A percentile compares a stretch with the other conserved stretches of the same genome.
These are phyloP conservation scores for Colletotrichum neosansevieriae DNA, from an alignment of 2,329 filamentous ascomycete genomes.

Conservation along the genomic window DNA sequence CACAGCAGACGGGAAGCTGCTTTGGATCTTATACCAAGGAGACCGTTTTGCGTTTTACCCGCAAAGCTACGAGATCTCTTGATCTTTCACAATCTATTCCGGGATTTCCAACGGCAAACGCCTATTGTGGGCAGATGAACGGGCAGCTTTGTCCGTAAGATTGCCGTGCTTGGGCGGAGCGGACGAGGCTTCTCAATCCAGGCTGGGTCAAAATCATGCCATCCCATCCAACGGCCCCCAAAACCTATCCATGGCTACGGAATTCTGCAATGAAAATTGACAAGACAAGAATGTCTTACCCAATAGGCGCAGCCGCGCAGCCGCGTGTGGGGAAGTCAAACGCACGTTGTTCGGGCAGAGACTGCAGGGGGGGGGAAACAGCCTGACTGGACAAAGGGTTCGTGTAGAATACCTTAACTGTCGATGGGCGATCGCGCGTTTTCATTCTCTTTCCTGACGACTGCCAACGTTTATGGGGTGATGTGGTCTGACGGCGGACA, in stretches of 20 bases:
- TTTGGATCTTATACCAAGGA: slow-evolving; percentile 40
- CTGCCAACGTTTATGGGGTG: slow-evolving; percentile 40
- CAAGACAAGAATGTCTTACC: slow-evolving; percentile 23
- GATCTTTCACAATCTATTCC: slow-evolving; percentile 26
- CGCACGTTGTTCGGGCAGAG: slow-evolving; percentile 7
- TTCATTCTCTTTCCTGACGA: slow-evolving; percentile 34
- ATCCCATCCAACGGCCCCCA: slow-evolving; percentile 35
- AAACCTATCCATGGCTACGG: slow-evolving; percentile 12
- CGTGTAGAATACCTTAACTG: slow-evolving; percentile 9
- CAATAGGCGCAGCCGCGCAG: slow-evolving; percentile 37
- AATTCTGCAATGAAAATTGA: slow-evolving; percentile 29
- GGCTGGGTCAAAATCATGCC: slow-evolving; percentile 34
- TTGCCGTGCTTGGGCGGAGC: slow-evolving; percentile 38
- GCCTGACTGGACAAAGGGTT: slow-evolving; percentile 2
- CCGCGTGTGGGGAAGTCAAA: neutral
- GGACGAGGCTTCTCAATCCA: slow-evolving; percentile 31
- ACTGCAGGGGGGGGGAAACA: neutral
- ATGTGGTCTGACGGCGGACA: slow-evolving; percentile 41
- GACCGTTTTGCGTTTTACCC: neutral
- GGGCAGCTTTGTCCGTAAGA: slow-evolving; percentile 38
- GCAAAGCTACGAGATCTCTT: slow-evolving; percentile 29
- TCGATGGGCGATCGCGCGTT: slow-evolving; percentile 34
- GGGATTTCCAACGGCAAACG: slow-evolving; percentile 34
- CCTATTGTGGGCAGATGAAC: slow-evolving; percentile 41
- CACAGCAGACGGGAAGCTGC: slow-evolving; percentile 35